phyloP scores from a whole-genome alignment of 345 rosid species.

The Ceriops zippeliana region DNA sequence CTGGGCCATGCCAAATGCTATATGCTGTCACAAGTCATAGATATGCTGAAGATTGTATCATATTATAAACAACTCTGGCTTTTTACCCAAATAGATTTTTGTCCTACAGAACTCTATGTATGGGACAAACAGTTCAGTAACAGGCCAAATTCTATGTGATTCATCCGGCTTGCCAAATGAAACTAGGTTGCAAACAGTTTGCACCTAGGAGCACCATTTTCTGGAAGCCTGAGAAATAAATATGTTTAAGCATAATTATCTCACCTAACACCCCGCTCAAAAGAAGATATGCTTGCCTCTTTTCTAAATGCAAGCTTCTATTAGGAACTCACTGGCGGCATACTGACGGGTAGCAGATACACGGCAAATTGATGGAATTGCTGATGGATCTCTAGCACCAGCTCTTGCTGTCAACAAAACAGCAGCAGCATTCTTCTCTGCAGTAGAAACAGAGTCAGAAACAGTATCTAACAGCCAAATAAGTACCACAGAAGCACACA shows the following conservation, averaged over 20 bases:
- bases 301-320: background rate
- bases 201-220: background rate
- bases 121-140: background rate
- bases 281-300: slow-evolving; percentile 5
- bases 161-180: background rate
- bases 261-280: background rate
- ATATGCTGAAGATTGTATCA: background rate
- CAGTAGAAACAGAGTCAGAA: slow-evolving; percentile 79
- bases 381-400: slow-evolving; percentile 98
- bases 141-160: too few relatives aligned
- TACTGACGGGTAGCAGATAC: slow-evolving; percentile 92
- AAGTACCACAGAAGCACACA: too few relatives aligned
- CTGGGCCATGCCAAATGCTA: background rate
- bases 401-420: slow-evolving; percentile 92
- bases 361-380: slow-evolving; percentile 93
- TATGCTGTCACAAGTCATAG: background rate
- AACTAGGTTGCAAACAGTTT: background rate
- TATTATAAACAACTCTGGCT: background rate
- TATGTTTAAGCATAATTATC: background rate
- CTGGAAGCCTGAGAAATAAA: background rate
- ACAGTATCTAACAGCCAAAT: slow-evolving; percentile 15
- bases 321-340: slow-evolving; percentile 62
- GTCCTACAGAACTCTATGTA: background rate
- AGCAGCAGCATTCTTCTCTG: slow-evolving; percentile 97
- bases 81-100: background rate